Evolutionary conservation across 2,329 filamentous ascomycete species (phyloP).

Genomic region (Aspergillus calidoustus): DNA sequence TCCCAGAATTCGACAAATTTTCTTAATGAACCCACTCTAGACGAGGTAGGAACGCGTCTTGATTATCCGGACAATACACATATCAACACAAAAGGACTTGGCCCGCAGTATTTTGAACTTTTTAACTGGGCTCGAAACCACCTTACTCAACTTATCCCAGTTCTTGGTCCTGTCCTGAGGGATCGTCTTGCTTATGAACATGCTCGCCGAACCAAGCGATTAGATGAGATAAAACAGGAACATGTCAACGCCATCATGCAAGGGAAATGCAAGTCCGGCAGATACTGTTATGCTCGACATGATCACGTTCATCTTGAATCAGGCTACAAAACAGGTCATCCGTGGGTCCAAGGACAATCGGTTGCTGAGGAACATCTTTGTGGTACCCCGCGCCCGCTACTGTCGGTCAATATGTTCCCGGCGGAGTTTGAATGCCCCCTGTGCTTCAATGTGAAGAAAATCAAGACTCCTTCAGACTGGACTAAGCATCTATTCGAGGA

Average conservation of each 20-base stretch:
- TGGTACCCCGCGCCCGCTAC: slow-evolving; percentile 49
- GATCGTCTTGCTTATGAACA: slow-evolving; percentile 85
- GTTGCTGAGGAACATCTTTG: no score
- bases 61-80: no score
- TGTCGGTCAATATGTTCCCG: slow-evolving; percentile 78
- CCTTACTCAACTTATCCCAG: slow-evolving; percentile 74
- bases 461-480: slow-evolving; percentile 93
- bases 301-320: no score
- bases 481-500: slow-evolving; percentile 96
- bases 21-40: no score
- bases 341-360: slow-evolving; percentile 59
- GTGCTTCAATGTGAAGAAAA: slow-evolving; percentile 83
- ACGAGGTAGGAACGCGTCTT: no score
- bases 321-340: slow-evolving; percentile 49
- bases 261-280: slow-evolving; percentile 24
- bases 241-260: no score
- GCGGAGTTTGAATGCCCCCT: slow-evolving; percentile 89
- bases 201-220: slow-evolving; percentile 74
- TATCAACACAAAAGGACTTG: no score
- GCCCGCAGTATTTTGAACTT: no score
- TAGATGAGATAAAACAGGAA: slow-evolving; percentile 51
- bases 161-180: slow-evolving; percentile 68
- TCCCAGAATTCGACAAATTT: no score
- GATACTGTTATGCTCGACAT: slow-evolving; percentile 64
- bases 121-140: slow-evolving; percentile 63